These are phyloP conservation scores for Colletotrichum spaethianum DNA, from an alignment of 2,329 filamentous ascomycete genomes.

Conservation along the genomic window DNA sequence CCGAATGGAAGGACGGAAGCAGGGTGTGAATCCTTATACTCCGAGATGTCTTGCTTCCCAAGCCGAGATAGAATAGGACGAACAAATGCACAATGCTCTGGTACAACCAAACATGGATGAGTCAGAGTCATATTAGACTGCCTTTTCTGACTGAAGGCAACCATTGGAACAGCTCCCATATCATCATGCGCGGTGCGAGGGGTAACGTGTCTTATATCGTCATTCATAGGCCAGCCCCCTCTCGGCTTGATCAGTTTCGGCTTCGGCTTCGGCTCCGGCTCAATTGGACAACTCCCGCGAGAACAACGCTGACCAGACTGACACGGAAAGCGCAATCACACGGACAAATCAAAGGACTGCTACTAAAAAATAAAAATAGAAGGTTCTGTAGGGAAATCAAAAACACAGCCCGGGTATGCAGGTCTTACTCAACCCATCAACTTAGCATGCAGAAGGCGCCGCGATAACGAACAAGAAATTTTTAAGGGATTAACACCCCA, in stretches of 20 bases:
- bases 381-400: too few species aligned
- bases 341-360: neutral
- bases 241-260: constrained; percentile 11
- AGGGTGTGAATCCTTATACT: neutral
- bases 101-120: neutral
- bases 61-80: neutral
- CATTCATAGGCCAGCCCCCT: neutral
- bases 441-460: neutral
- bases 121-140: neutral
- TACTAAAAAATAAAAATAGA: neutral
- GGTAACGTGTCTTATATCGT: neutral
- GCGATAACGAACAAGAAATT: neutral
- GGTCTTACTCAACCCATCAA: neutral
- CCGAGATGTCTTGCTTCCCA: neutral
- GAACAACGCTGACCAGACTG: neutral
- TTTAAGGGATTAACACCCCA: too few species aligned
- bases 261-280: constrained; percentile 18
- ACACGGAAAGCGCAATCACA: neutral
- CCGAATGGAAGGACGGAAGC: neutral
- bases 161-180: too few species aligned
- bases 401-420: neutral
- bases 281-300: neutral
- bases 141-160: neutral
- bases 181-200: neutral
- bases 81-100: neutral